Evolutionary conservation across 306 rosid species (phyloP), one percentile per base, ranked within the genome.

Genomic region (Cucumis hystrix): DNA sequence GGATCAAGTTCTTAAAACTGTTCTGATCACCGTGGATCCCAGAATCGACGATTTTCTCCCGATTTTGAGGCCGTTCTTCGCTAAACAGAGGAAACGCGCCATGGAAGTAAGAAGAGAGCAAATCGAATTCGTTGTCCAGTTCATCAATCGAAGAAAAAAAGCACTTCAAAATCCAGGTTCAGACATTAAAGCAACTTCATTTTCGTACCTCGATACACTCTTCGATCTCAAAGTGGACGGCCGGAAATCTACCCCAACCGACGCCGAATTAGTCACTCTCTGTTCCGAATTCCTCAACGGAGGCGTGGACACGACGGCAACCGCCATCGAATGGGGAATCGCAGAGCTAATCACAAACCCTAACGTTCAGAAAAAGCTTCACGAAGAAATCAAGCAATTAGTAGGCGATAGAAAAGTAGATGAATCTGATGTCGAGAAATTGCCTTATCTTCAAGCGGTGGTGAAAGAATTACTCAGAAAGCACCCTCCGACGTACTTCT

Each of bases 11-110:
- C 80, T 96, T 91, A 96, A 96, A 78, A 61, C 59, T 6, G 92
- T 96, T 28, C 76, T 96, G 17, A 82, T 92, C 16, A 84, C 87
- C 0, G 70, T 96, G 54, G 88, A 91, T 63, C 98, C 98, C 2
- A 88, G 99, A 82, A 81, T 96, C 8, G 99, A 96, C 60, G 99
- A 96, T 57, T 96, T 78, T 45, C 87, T 96, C 3, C 98, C 99
- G 23, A 85, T 91, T 60, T 82, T 92, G 5, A 77, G 98, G n/a
- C 87, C 89, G 0, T 88, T 96, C 58, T 96, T 92, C 91, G 83
- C 96, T 3, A 92, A 92, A 20, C 96, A 96, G n/a, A 85, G 96
- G 68, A 92, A 86, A 41, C 79, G 58, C 23, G 98, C 86, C 10
- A 16, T 88, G 6, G 80, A 89, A n/a, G 97, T 96, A 10, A 81